Evolutionary conservation across 768 basidiomycete genomes (phyloP).

Genomic region (Tulasnella sp.): DNA sequence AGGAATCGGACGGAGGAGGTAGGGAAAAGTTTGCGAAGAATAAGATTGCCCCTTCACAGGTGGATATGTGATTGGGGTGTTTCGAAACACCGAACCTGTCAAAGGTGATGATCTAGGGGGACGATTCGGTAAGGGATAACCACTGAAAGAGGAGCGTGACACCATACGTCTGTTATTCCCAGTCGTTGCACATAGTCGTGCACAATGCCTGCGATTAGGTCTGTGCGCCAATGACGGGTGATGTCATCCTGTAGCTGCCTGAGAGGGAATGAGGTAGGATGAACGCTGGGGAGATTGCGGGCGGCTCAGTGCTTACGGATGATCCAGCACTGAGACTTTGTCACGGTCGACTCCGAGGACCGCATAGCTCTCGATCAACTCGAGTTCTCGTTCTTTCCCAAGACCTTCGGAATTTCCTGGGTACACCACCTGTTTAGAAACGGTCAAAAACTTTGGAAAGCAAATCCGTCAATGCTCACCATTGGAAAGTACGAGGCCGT

Average conservation of each 20-base stretch:
- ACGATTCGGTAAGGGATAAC: neutral
- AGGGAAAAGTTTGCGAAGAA: conserved; percentile 38
- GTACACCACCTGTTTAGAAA: neutral
- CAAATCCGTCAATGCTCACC: conserved; percentile 38
- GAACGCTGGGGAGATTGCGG: neutral
- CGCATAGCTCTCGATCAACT: conserved; percentile 62
- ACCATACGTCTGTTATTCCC: conserved; percentile 60
- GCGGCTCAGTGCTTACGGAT: conserved; percentile 53
- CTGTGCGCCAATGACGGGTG: conserved; percentile 58
- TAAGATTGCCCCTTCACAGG: conserved; percentile 54
- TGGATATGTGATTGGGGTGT: conserved; percentile 81
- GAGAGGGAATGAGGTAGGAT: neutral
- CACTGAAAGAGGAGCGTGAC: neutral
- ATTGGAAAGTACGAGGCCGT: conserved; percentile 68
- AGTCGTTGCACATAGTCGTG: conserved; percentile 55
- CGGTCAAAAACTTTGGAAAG: neutral
- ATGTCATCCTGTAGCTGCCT: conserved; percentile 75
- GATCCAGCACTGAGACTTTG: conserved; percentile 60
- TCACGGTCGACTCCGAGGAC: conserved; percentile 58
- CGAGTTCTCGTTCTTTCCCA: conserved; percentile 55
- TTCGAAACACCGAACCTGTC: conserved; percentile 71
- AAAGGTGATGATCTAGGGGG: conserved; percentile 74
- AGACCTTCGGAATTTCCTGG: conserved; percentile 71
- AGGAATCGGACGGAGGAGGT: conserved; percentile 28
- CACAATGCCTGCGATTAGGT: conserved; percentile 56